Base-by-base conservation (phyloP, 2,329 filamentous ascomycete genomes). In the Cladosporium sp. region DNA sequence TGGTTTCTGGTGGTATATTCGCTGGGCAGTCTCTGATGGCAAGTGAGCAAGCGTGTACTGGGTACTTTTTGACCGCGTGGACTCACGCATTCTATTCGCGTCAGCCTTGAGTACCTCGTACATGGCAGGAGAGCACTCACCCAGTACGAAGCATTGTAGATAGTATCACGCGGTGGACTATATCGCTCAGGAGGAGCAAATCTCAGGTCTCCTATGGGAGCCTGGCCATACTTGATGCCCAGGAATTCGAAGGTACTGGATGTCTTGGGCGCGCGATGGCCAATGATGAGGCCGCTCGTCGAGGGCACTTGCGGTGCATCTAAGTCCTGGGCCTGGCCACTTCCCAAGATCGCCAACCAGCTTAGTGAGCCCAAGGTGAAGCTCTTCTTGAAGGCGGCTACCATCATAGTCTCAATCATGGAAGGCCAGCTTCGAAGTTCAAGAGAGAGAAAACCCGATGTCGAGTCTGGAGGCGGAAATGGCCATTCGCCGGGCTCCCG, bases 211-310 rank as follows among this genome's bases (percentile, higher is more conserved):
- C 65, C 68, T 5, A 68, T 55, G 9, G 69, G 68, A 14, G 68
- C 61, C 54, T 64, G 57, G 0, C 65, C 69, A 49, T 67, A 72
- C 9, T 63, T 64, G 37, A 71, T 68, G 31, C 68, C 69, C 33
- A 72, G 51, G 37, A 68, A 71, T 32, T 71, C 48, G 31, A 37
- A 34, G 9, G 33, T 43, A 5, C 16, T 28, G 11, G 46, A 16
- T 31, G 22, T 35, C n/a, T 43, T 14, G 11, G 38, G 37, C 10
- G 46, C 37, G 7, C 28, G 22, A 28, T 50, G 46, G 16, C 46
- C 37, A 18, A 43, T 22, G 19, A 50, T 16, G 9, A 19, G 33
- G 10, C 46, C 46, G 16, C 46, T 50, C n/a, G 46, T 50, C 22
- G 46, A 13, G 3, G 11, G 7, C 28, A 50, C 46, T 33, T 31